These are phyloP conservation scores for Leccinum fibrillosum DNA, from an alignment of 768 basidiomycete genomes.

Conservation along the genomic window DNA sequence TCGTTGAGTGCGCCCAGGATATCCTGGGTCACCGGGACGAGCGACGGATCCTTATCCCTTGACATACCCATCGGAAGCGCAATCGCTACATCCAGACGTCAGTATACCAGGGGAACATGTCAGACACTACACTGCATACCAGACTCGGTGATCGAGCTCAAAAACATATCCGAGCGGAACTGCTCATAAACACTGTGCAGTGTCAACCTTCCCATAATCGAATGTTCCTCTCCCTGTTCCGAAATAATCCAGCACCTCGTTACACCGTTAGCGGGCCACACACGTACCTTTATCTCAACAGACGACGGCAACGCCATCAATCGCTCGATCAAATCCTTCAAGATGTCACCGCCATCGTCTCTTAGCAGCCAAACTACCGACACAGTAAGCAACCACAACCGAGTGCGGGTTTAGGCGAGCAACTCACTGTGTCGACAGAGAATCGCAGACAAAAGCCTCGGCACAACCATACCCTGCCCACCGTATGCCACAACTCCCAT, in stretches of 20 bases:
- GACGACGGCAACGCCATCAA: conserved; percentile 56
- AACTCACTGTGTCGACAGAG: conserved; percentile 67
- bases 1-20: conserved; percentile 58
- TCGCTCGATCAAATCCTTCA: conserved; percentile 53
- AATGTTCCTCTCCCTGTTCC: conserved; percentile 67
- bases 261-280: background rate
- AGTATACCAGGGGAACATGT: conserved; percentile 1
- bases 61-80: conserved; percentile 80
- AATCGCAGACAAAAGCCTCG: conserved; percentile 57
- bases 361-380: conserved; percentile 63
- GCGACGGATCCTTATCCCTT: conserved; percentile 36
- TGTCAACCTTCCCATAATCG: conserved; percentile 73
- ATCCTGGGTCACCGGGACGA: conserved; percentile 50
- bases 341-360: conserved; percentile 50
- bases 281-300: conserved; percentile 52
- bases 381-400: conserved; percentile 1
- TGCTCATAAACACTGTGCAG: conserved; percentile 73
- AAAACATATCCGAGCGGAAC: conserved; percentile 83
- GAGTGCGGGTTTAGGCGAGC: background rate
- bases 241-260: background rate
- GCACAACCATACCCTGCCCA: conserved; percentile 51
- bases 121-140: conserved; percentile 48
- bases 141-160: conserved; percentile 88
- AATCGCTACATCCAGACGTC: conserved; percentile 53
- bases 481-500: conserved; percentile 19